A percentile compares a stretch with the other conserved stretches of the same genome.
phyloP scores from a whole-genome alignment of 2,329 filamentous ascomycete genomes.

The Botrytis fabae region DNA sequence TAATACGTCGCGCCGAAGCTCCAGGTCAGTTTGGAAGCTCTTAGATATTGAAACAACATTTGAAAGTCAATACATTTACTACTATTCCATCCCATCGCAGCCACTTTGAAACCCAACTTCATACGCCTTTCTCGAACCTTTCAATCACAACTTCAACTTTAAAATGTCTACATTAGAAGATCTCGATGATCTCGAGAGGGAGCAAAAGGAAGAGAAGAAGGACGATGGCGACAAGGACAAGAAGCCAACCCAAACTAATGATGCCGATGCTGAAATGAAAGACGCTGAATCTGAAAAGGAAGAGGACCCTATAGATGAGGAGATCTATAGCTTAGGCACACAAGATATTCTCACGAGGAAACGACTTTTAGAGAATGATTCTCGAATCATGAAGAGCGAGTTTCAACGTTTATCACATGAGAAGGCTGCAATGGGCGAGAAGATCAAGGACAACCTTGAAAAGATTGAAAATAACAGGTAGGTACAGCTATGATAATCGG shows the following conservation, averaged over 20 bases:
- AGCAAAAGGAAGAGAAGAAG: constrained; percentile 64
- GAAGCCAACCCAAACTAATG: constrained; percentile 53
- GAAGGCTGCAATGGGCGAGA: constrained; percentile 93
- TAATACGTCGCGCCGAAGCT: constrained; percentile 32
- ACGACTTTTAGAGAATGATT: constrained; percentile 93
- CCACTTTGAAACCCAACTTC: background rate
- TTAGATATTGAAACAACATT: constrained; percentile 27
- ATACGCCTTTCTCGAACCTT: background rate
- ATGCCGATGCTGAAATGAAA: constrained; percentile 87
- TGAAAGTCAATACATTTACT: constrained; percentile 11
- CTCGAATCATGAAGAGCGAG: constrained; percentile 98
- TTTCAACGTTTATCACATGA: constrained; percentile 91
- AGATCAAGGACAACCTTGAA: constrained; percentile 98
- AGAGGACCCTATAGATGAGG: constrained; percentile 84
- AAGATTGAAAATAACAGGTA: constrained; percentile 99
- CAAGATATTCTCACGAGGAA: constrained; percentile 90
- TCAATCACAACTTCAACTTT: constrained; percentile 27
- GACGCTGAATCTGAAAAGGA: constrained; percentile 73
- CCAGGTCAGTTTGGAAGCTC: constrained; percentile 29
- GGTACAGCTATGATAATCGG: constrained; percentile 34
- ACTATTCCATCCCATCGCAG: constrained; percentile 17
- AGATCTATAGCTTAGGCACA: constrained; percentile 90
- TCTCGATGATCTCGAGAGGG: constrained; percentile 72
- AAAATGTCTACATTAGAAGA: constrained; percentile 76
- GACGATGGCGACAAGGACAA: constrained; percentile 56